A percentile compares a stretch with the other conserved stretches of the same genome.
These are phyloP conservation scores for Aspergillus clavatus DNA, from an alignment of 2,329 filamentous ascomycete species.

Conservation along the genomic window DNA sequence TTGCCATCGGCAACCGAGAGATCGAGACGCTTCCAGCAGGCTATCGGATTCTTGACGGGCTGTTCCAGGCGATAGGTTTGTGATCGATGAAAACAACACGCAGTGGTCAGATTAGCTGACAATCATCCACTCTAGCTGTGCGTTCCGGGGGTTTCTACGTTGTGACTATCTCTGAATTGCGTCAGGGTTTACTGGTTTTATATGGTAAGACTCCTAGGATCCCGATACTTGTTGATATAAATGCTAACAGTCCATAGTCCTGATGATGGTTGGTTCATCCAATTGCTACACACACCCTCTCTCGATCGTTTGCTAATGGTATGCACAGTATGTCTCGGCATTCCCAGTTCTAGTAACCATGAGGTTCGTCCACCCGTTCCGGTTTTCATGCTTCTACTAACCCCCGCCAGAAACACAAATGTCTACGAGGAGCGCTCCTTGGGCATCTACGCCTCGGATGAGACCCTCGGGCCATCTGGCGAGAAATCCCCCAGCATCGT, in stretches of 20 bases:
- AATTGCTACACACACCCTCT: too few species aligned
- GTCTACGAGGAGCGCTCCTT: slow-evolving; percentile 67
- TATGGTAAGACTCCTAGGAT: slow-evolving; percentile 19
- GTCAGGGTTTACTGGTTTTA: slow-evolving; percentile 34
- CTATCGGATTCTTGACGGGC: slow-evolving; percentile 57
- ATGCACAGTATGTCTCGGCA: slow-evolving; percentile 33
- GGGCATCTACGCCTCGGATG: slow-evolving; percentile 43
- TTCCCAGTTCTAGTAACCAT: slow-evolving; percentile 35
- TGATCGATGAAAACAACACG: too few species aligned
- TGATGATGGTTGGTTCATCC: slow-evolving; percentile 31
- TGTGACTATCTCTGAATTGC: slow-evolving; percentile 54
- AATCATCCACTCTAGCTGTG: slow-evolving; percentile 34
- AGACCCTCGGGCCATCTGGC: slow-evolving; percentile 14
- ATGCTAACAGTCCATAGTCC: slow-evolving; percentile 22
- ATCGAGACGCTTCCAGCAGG: slow-evolving; percentile 50
- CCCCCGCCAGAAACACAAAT: slow-evolving; percentile 56
- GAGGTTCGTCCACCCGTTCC: slow-evolving; percentile 11
- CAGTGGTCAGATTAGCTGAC: too few species aligned
- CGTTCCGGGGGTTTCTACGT: slow-evolving; percentile 64
- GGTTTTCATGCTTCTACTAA: slow-evolving; percentile 5
- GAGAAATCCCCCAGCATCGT: slow-evolving; percentile 19
- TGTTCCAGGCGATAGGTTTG: slow-evolving; percentile 57
- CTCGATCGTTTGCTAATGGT: too few species aligned
- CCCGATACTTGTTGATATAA: neutral
- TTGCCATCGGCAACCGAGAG: slow-evolving; percentile 58